phyloP scores from a whole-genome alignment of 352 stramenopile species.

The Pythium monospermum region DNA sequence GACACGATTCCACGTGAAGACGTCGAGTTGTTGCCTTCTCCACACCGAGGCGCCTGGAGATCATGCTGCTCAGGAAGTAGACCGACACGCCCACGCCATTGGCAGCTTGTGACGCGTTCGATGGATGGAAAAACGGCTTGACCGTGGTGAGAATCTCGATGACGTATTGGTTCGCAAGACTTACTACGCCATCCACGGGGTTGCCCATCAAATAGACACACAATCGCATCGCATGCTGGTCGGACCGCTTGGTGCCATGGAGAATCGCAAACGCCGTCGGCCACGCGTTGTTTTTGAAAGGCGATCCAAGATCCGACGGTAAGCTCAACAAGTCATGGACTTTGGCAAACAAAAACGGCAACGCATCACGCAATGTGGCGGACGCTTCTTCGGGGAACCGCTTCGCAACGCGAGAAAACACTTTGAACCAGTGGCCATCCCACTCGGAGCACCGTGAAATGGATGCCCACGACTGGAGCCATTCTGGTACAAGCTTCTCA shows the following conservation, averaged over 20 bases:
- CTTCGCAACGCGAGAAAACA: constrained; percentile 60
- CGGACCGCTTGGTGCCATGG: constrained; percentile 52
- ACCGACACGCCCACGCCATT: constrained; percentile 46
- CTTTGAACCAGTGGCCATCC: constrained; percentile 73
- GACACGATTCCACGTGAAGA: constrained; percentile 29
- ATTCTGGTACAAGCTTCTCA: constrained; percentile 38
- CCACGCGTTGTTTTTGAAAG: constrained; percentile 59
- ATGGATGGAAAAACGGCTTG: constrained; percentile 71
- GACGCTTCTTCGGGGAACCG: constrained; percentile 23
- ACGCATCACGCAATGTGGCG: constrained; percentile 22
- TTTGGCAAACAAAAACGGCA: constrained; percentile 66
- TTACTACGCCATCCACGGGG: constrained; percentile 4
- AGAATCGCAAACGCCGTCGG: constrained; percentile 42
- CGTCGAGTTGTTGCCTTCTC: constrained; percentile 28
- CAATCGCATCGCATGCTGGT: constrained; percentile 49
- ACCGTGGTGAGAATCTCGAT: constrained; percentile 52
- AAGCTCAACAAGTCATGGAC: constrained; percentile 53
- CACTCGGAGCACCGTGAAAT: constrained; percentile 52
- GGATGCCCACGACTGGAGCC: constrained; percentile 49
- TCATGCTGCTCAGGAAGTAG: constrained; percentile 47
- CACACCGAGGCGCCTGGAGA: constrained; percentile 44
- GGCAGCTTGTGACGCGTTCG: constrained; percentile 56
- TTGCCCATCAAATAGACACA: constrained; percentile 47
- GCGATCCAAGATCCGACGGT: constrained; percentile 57
- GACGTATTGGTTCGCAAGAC: constrained; percentile 37